Evolutionary conservation across 371 early-diverging fungal species (phyloP).

Genomic region (Mortierella sp.): DNA sequence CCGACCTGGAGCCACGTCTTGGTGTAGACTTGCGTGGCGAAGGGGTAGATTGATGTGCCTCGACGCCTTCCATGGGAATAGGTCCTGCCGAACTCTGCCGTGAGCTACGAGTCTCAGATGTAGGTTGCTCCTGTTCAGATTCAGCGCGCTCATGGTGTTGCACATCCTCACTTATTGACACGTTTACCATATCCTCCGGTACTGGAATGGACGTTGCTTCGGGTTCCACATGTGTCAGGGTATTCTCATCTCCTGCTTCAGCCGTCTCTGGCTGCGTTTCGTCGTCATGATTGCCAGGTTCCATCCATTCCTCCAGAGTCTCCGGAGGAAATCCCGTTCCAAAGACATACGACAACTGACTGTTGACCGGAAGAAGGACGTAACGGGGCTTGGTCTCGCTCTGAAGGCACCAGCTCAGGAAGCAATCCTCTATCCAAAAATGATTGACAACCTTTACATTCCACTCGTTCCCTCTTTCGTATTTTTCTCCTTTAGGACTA

Average conservation of each 20-base stretch:
- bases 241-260: background rate
- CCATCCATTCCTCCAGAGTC: slow-evolving; percentile 30
- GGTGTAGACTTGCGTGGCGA: background rate
- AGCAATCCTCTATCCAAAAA: slow-evolving; percentile 89
- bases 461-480: slow-evolving; percentile 69
- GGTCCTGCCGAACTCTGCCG: background rate
- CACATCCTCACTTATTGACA: background rate
- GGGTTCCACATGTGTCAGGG: background rate
- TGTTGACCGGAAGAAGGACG: slow-evolving; percentile 62
- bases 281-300: background rate
- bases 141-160: background rate
- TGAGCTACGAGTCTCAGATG: too few species aligned
- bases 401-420: slow-evolving; percentile 67
- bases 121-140: background rate
- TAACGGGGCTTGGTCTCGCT: slow-evolving; percentile 70
- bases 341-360: slow-evolving; percentile 40
- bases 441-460: slow-evolving; percentile 85
- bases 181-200: background rate
- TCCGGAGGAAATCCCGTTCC: slow-evolving; percentile 42
- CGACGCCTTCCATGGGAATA: background rate
- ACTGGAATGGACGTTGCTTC: background rate
- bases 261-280: background rate
- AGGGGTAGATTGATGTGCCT: background rate
- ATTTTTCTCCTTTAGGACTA: slow-evolving; percentile 76
- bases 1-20: background rate